Conservation (phyloP, 1,284 basidiomycete genomes). For the Cryptococcus jaspeensis region DNA sequence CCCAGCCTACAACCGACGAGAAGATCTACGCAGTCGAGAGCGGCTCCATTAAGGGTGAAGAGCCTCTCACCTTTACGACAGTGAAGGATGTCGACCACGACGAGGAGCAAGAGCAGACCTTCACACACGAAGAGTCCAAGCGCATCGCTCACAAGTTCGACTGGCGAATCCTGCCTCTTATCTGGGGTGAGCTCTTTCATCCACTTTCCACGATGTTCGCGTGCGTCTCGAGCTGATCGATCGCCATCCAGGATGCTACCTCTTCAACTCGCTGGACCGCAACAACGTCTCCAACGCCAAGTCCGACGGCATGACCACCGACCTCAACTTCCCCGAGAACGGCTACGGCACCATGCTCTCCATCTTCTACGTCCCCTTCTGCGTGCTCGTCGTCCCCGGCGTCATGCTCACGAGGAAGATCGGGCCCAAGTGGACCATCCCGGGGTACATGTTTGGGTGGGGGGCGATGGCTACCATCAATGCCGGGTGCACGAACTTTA, state of each 20-base stretch:
- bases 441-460: slow-evolving; percentile 31
- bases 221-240: no score
- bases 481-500: slow-evolving; percentile 23
- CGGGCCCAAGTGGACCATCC: slow-evolving; percentile 26
- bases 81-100: slow-evolving; percentile 18
- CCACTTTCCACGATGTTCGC: background rate
- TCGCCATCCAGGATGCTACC: slow-evolving; percentile 13
- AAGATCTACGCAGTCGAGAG: no score
- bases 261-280: slow-evolving; percentile 35
- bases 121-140: slow-evolving; percentile 19
- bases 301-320: slow-evolving; percentile 29
- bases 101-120: slow-evolving; percentile 15
- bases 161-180: slow-evolving; percentile 25
- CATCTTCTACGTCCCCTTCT: slow-evolving; percentile 26
- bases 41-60: background rate
- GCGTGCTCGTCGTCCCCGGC: slow-evolving; percentile 19
- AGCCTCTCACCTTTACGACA: background rate
- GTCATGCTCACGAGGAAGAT: slow-evolving; percentile 29
- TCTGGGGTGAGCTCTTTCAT: slow-evolving; percentile 14
- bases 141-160: slow-evolving; percentile 21
- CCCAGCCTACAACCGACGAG: no score
- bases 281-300: slow-evolving; percentile 40
- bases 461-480: slow-evolving; percentile 27
- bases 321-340: slow-evolving; percentile 29
- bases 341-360: slow-evolving; percentile 26